Evolutionary conservation across 768 basidiomycete genomes (phyloP), one percentile per base, ranked within the genome.

Genomic region (Floccularia luteovirens): DNA sequence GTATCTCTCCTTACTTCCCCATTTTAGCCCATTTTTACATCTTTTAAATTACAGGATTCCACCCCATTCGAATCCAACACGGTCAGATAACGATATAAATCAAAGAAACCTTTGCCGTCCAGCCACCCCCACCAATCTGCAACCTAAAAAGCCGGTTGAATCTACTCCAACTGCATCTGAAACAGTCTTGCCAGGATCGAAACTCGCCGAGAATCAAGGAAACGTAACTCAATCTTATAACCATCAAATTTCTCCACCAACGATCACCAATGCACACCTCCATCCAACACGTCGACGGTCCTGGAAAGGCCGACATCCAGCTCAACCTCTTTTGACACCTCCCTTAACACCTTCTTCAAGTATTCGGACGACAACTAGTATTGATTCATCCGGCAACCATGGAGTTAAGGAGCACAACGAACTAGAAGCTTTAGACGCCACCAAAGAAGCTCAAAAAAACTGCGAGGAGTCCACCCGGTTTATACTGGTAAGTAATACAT

Each of bases 291-390:
- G 57, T 36, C 55, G 57, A 27, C 60, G 60, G 22, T 59, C 58
- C 36, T 58, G 59, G 20, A 53, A 56, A 19, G 62, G 64, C 43
- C 60, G 56, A 36, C 62, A 69, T 23, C 53, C 57, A 27, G 51
- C 57, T 1, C 55, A 60, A 43, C 48, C 59, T 17, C 63, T 79
- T 31, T 64, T 82, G 38, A 84, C 82, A 0, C 82, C 82, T 24
- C 83, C 82, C 8, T 68, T 85, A 31, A 84, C 82, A 1, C 82
- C 82, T 0, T 77, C 82, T 1, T 80, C 78, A 10, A 71, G 69
- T 44, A 59, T 71, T 32, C 56, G 57, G 38, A 68, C 69, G 2
- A 54, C 57, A 2, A 54, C 55, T 23, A 67, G 64, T 43, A 43
- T 51, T 13, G 66, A 64, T 10, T 60, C 60, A 5, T 40, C 46